Evolutionary conservation across 2,329 filamentous ascomycete genomes (phyloP), one percentile per base, ranked within the genome.

Genomic region (Verticillium dahliae): DNA sequence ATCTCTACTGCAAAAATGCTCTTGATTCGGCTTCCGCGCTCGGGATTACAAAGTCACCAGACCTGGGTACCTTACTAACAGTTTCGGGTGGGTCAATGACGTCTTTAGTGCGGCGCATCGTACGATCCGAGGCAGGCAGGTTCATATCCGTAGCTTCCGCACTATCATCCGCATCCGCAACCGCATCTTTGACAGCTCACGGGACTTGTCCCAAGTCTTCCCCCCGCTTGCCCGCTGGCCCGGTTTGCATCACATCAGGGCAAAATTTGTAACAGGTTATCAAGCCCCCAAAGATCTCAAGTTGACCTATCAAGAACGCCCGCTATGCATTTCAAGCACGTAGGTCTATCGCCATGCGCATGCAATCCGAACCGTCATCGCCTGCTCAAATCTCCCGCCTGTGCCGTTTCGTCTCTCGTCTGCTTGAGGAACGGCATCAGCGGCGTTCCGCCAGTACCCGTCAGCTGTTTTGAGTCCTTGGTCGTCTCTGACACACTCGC

Each of bases 361-460:
- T 22, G 18, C 18, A n/a, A 22, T 22, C 45, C 45, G 18, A 45
- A 45, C 39, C 45, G 18, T 52, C 45, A 52, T 27, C 45, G 34
- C 37, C 38, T 50, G 15, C 22, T 34, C 60, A 77, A 63, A 15
- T 65, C 69, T 0, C 76, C 77, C 2, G 78, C 78, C 22, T 69
- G 67, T 2, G 63, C 65, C 0, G 93, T 97, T 79, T 97, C 93
- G 71, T 97, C 91, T 18, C 94, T 81, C 3, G 91, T 89, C 75
- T 96, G 91, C 74, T 92, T 96, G 65, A 98, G 74, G 73, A 98
- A 98, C 0, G 93, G 91, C 62, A 97, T 90, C 59, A 98, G 75
- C 0, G 89, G 86, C 0, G 94, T 97, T 0, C 94, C 94, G 2
- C 93, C 93, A 0, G 93, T 97, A 0, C 94, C 94, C 1, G 88